These are phyloP conservation scores for Metarhizium robertsii DNA, from an alignment of 2,329 filamentous ascomycete genomes.

Conservation along the genomic window DNA sequence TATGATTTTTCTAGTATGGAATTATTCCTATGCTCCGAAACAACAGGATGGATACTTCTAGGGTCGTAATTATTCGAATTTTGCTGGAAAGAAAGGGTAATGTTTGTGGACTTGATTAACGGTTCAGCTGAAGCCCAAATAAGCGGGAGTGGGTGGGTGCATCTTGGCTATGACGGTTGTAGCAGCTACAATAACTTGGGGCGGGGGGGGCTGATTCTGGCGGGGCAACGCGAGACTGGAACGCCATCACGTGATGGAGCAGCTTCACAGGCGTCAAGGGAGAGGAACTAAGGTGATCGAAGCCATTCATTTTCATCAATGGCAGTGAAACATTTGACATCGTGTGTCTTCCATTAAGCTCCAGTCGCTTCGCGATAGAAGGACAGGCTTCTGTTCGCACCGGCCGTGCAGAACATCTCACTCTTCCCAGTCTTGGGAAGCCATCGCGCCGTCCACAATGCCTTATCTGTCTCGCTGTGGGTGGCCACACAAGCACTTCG, in stretches of 20 bases:
- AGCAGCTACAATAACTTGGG: background rate
- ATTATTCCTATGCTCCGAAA: background rate
- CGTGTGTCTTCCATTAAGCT: conserved; percentile 25
- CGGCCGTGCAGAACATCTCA: conserved; percentile 70
- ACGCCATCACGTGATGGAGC: conserved; percentile 39
- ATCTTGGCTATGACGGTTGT: conserved; percentile 1
- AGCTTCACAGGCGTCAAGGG: background rate
- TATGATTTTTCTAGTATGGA: background rate
- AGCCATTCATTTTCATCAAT: background rate
- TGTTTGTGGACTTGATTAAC: background rate
- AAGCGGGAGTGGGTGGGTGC: background rate
- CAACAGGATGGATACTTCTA: background rate
- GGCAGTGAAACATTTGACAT: background rate
- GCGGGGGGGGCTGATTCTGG: conserved; percentile 25
- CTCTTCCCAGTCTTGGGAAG: conserved; percentile 61
- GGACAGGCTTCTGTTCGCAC: conserved; percentile 64
- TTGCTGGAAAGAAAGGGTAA: background rate
- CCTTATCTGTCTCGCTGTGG: conserved; percentile 80
- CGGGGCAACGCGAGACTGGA: conserved; percentile 45
- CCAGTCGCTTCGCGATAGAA: conserved; percentile 83
- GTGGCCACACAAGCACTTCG: conserved; percentile 79
- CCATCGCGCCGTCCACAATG: conserved; percentile 79
- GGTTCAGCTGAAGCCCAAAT: background rate
- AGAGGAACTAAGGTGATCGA: background rate
- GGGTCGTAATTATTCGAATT: background rate